Evolutionary conservation across 2,329 filamentous ascomycete species (phyloP), one percentile per base, ranked within the genome.

Genomic region (Ceratocystis smalleyi): DNA sequence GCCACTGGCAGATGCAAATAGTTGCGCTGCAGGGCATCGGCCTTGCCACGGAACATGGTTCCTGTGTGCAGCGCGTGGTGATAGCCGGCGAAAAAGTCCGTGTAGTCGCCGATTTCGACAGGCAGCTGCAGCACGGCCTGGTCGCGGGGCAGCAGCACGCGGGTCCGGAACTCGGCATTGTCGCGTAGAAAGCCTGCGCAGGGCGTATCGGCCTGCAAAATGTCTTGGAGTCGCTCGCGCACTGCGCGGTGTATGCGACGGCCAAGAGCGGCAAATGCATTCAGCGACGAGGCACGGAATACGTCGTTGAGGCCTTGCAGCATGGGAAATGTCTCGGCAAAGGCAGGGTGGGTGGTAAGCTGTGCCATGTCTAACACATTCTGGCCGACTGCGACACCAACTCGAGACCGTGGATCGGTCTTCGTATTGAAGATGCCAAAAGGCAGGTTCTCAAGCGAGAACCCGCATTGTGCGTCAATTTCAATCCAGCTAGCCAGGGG

Each of bases 51-150:
- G 73, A 89, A 87, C 32, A 89, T 77, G 1, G 81, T 78, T 6
- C 85, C 85, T 30, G 84, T 77, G 68, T 68, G 67, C 74, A 83
- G 84, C 15, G 87, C 87, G 72, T 90, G 87, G 70, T 88, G 84
- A 67, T 83, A 72, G n/a, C 87, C 87, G 7, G 84, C 86, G 70
- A 86, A 90, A 75, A 90, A 89, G 71, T 90, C 87, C 6, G 86
- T 87, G 71, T 89, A 89, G 71, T 89, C 87, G 47, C 85, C 84
- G 70, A 89, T 88, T 62, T 80, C 77, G 79, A 90, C 81, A 1
- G 87, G 87, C 1, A 89, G 70, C 68, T 89, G 85, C 65, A 66
- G 54, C 19, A 15, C 55, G 8, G 30, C 55, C 5, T 32, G 22
- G 12, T 6, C 43, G 15, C 17, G 19, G 30, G 24, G 22, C 19